phyloP scores from a whole-genome alignment of 108 stramenopile species.

The Pelagomonas calceolata region DNA sequence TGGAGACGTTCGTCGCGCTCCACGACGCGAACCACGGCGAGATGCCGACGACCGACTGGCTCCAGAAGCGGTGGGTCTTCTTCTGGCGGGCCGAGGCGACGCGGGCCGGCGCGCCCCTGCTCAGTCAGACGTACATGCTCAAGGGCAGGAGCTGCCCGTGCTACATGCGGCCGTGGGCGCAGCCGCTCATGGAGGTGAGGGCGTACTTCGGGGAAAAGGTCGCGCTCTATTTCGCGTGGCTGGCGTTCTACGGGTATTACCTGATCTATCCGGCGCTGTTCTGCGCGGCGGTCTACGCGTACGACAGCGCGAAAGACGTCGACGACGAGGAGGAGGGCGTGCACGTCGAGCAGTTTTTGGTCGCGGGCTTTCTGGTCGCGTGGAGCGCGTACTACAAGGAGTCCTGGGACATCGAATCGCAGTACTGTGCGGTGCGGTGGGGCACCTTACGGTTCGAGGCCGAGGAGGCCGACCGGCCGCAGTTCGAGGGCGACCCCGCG shows the following conservation, averaged over 20 bases:
- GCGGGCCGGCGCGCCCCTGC: constrained; percentile 21
- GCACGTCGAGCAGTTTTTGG: not conserved
- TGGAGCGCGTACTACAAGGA: constrained; percentile 37
- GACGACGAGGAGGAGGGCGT: not conserved
- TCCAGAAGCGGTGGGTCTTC: constrained; percentile 26
- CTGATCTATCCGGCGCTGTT: constrained; percentile 4
- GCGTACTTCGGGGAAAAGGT: constrained; percentile 44
- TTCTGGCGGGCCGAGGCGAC: constrained; percentile 15
- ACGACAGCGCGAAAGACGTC: not conserved
- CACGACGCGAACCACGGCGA: constrained; percentile 29
- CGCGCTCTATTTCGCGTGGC: constrained; percentile 49
- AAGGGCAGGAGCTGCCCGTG: not conserved
- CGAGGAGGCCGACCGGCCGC: constrained; percentile 23
- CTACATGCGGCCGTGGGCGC: constrained; percentile 1
- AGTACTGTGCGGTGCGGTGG: constrained; percentile 15
- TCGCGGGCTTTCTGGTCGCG: constrained; percentile 27
- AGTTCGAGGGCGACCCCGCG: constrained; percentile 19
- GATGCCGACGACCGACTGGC: constrained; percentile 11
- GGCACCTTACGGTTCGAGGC: constrained; percentile 29
- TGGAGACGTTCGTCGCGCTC: constrained; percentile 17
- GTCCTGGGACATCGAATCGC: constrained; percentile 23
- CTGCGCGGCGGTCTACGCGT: not conserved
- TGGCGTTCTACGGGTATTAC: constrained; percentile 38
- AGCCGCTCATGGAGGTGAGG: constrained; percentile 30
- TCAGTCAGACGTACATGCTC: not conserved